Evolutionary conservation across 1,139 yeast genomes (phyloP).

Genomic region (Saccharomycopsis phalli): DNA sequence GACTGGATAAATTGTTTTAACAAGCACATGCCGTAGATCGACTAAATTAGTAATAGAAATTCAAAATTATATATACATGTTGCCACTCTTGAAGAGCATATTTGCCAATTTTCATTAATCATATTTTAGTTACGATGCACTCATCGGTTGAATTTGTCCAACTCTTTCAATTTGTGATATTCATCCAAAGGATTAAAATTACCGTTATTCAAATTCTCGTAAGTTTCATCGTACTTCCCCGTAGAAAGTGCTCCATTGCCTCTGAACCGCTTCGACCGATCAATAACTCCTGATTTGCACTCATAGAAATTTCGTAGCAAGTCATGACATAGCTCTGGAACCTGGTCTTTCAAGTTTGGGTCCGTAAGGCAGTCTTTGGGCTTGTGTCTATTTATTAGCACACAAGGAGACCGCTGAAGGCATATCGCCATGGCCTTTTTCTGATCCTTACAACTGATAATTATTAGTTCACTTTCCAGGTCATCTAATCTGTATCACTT

Average conservation of each 20-base stretch:
- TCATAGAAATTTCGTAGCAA: constrained; percentile 81
- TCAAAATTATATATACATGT: too few relatives aligned
- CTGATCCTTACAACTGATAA: constrained; percentile 77
- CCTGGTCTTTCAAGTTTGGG: constrained; percentile 63
- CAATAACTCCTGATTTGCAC: constrained; percentile 77
- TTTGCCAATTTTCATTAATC: too few relatives aligned
- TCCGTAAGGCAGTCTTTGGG: constrained; percentile 83
- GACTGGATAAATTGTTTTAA: too few relatives aligned
- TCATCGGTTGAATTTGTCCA: constrained; percentile 35
- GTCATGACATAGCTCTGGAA: constrained; percentile 85
- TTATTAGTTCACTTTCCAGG: background rate
- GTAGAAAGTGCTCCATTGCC: constrained; percentile 93
- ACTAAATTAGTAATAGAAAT: too few relatives aligned
- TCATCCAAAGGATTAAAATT: constrained; percentile 77
- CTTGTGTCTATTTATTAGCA: constrained; percentile 76
- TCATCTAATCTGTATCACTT: background rate
- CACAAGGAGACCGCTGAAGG: constrained; percentile 93
- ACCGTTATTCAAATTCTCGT: constrained; percentile 69
- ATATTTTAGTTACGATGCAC: too few relatives aligned
- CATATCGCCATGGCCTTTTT: constrained; percentile 90
- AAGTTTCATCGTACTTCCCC: constrained; percentile 84
- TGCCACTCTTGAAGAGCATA: too few relatives aligned
- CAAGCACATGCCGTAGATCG: too few relatives aligned
- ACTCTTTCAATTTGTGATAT: constrained; percentile 52
- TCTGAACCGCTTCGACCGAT: constrained; percentile 83